Base-by-base conservation (phyloP, 1,284 basidiomycete genomes). In the Calocybe gambosa region DNA sequence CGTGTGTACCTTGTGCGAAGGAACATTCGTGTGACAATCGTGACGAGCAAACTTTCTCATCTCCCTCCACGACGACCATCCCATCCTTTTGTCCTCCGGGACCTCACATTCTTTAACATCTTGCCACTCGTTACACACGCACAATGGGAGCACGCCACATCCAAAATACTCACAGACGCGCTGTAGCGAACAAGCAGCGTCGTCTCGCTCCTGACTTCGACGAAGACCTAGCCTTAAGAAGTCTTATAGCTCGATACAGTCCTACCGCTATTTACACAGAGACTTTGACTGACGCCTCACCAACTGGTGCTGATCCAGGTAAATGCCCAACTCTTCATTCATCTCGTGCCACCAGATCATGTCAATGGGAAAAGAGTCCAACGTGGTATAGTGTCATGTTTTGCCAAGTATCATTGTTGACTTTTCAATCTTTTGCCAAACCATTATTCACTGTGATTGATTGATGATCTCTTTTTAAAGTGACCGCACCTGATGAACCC, bases 241-340 rank as follows among this genome's bases (percentile, higher is more conserved):
- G 47, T 36, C 52, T 53, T 20, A 18, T 51, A 13, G 52, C 52
- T 48, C 46, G 52, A 3, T 53, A 47, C 39, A 53, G 52, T 29
- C 52, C 52, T 2, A 50, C 49, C 20, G 35, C 38, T 15, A 1
- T 18, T 1, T 43, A 37, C 18, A 35, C 49, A 9, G 43, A 47
- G 12, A 44, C 47, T 3, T 15, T 31, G 26, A 50, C 49, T 9
- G 44, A 42, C 9, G 28, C 36, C n/a, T 15, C 36, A 23, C 37
- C 46, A 8, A 43, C 46, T 10, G 12, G 13, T 16, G 33, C 39
- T 26, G 29, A 43, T 18, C 21, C 36, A 23, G 40, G 51, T 53
- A 42, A 53, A 49, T 13, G 4, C 3, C 25, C 25, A 5, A 26
- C 5, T 26, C 25, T 26, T 10, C 25, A 26, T 5, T 26, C 5